Conservation (phyloP, 495 filamentous ascomycete genomes). For the Penicillium bovifimosum region DNA sequence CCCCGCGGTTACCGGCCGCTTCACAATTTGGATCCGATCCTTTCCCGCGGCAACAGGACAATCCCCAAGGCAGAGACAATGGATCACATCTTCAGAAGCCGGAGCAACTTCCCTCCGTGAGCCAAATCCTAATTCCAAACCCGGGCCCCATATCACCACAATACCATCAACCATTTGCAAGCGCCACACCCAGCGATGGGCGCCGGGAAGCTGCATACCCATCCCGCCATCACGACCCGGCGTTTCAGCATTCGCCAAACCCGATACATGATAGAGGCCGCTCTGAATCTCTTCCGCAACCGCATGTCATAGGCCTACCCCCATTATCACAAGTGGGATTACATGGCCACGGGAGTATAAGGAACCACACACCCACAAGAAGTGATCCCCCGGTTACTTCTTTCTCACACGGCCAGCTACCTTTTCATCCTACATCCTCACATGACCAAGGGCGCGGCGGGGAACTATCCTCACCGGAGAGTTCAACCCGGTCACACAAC, state of each 20-base stretch:
- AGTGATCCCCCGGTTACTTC: constrained; percentile 18
- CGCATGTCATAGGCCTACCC: constrained; percentile 25
- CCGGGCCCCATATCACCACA: constrained; percentile 30
- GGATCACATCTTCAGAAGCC: constrained; percentile 18
- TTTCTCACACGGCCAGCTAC: constrained; percentile 12
- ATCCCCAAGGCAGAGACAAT: constrained; percentile 19
- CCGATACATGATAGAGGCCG: constrained; percentile 19
- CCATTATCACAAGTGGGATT: constrained; percentile 32
- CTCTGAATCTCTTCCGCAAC: constrained; percentile 20
- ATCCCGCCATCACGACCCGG: constrained; percentile 21
- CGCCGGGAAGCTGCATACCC: constrained; percentile 17
- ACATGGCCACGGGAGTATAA: constrained; percentile 18
- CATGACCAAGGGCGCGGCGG: constrained; percentile 15
- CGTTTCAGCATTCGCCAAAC: constrained; percentile 10
- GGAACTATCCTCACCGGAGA: constrained; percentile 22
- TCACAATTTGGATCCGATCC: constrained; percentile 43
- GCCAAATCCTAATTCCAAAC: constrained; percentile 41
- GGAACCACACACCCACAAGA: constrained; percentile 14
- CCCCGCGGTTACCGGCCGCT: constrained; percentile 37
- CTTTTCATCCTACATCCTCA: constrained; percentile 8
- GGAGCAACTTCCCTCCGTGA: constrained; percentile 44
- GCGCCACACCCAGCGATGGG: constrained; percentile 16
- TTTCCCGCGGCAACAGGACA: constrained; percentile 28
- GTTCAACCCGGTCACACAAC: constrained; percentile 12
- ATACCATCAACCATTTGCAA: constrained; percentile 24